Conservation (phyloP, 257 asterid species). For the Galeopsis tetrahit region DNA sequence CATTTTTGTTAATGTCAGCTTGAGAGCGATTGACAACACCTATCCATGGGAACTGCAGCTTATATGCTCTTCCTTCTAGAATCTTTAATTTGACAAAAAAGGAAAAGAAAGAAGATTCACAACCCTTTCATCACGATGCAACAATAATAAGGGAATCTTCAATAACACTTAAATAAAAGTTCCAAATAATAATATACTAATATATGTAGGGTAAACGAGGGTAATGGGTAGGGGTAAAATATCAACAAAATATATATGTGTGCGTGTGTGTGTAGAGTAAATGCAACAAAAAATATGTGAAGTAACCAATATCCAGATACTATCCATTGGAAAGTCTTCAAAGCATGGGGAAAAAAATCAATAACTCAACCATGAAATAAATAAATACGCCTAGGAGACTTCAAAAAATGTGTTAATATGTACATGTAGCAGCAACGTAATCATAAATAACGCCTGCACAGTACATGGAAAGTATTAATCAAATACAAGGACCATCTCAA, state of each 20-base stretch:
- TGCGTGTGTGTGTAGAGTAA: background rate
- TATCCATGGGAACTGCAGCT: conserved; percentile 86
- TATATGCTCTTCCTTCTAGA: conserved; percentile 74
- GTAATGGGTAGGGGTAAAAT: too few species aligned
- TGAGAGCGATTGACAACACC: conserved; percentile 93
- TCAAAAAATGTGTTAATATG: background rate
- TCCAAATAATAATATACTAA: background rate
- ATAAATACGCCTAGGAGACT: background rate
- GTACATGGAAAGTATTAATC: background rate
- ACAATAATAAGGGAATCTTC: background rate
- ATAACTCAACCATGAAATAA: background rate
- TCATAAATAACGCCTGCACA: conserved; percentile 1
- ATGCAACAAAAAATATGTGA: background rate
- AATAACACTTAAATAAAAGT: conserved; percentile 5
- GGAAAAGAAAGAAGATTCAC: conserved; percentile 7
- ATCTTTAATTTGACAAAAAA: conserved; percentile 45
- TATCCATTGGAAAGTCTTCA: conserved; percentile 14
- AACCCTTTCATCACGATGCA: conserved; percentile 16
- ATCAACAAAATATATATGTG: too few species aligned
- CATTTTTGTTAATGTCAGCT: conserved; percentile 74
- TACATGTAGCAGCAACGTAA: background rate
- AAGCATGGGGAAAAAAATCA: conserved; percentile 1
- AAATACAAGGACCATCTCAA: conserved; percentile 9
- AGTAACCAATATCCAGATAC: background rate
- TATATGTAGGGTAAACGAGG: background rate